Evolutionary conservation across 176 grass and related monocot species (phyloP).

Genomic region (Sorghum bicolor): DNA sequence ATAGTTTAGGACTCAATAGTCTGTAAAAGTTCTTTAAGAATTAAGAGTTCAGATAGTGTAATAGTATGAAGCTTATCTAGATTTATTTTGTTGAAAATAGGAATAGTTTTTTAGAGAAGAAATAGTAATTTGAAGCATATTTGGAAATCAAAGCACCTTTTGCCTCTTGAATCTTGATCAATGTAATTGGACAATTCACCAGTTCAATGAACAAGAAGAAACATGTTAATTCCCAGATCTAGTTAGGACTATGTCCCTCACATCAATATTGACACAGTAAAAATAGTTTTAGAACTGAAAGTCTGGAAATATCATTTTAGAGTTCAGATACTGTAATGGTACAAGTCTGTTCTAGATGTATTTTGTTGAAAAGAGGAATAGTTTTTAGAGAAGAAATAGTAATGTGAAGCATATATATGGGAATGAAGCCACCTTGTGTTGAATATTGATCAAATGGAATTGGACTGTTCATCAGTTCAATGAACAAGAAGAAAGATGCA

Average conservation of each 20-base stretch:
- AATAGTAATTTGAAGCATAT: neutral
- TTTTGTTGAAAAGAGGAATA: neutral
- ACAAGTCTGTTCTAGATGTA: neutral
- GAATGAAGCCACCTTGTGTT: neutral
- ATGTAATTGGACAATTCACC: neutral
- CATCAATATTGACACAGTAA: neutral
- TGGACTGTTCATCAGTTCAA: neutral
- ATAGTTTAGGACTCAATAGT: neutral
- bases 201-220: conserved; percentile 11
- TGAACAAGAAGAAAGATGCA: neutral
- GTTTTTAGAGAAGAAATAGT: neutral
- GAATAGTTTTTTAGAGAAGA: neutral
- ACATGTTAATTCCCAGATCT: neutral
- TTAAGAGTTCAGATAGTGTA: neutral
- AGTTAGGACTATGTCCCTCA: neutral
- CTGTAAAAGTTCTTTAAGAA: neutral
- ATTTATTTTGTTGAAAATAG: neutral
- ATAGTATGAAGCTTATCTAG: neutral
- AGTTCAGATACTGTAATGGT: neutral
- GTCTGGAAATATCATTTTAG: neutral
- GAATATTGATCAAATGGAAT: conserved; percentile 13
- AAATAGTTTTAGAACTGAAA: neutral
- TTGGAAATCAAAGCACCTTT: neutral
- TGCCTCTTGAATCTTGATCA: conserved; percentile 11
- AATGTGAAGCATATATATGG: neutral